Evolutionary conservation across 208 protist species (phyloP), one percentile per base, ranked within the genome.

Genomic region (Porcisia deanei): DNA sequence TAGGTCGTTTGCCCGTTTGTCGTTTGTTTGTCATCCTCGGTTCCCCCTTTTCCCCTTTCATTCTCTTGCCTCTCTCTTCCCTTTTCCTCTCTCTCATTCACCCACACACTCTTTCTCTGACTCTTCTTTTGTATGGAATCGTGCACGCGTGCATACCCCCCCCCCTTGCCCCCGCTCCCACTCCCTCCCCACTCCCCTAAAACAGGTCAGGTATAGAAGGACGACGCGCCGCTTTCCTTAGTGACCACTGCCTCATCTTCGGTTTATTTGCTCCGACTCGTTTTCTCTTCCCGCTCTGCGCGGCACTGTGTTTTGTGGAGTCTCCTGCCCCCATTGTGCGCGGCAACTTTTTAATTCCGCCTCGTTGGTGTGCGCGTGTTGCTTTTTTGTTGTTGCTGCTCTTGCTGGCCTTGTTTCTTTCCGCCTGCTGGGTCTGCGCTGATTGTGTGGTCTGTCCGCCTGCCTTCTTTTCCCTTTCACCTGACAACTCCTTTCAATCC

Each of bases 281-380:
- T 30, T 39, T 39, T 30, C 25, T 12, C 39, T n/a, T 43, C 22
- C 41, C 41, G 22, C 63, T 52, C 39, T 67, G 37, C 8, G 63
- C 20, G 63, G 22, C 6, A 37, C 14, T 34, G 63, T 49, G 7
- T 30, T 16, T 8, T 34, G 20, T 10, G 63, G 1, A 30, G 18
- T 47, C 77, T 55, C 65, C 64, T 43, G 39, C 64, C 22, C 41
- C 71, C 52, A 64, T 78, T 71, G 18, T 5, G 60, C 18, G 37
- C 60, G 37, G 16, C 30, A 18, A n/a, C 30, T 20, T 45, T 65
- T 34, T 39, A 57, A 41, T 49, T 30, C 59, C 52, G 34, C 71
- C 39, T 71, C 53, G 75, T 47, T 65, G 45, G 12, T 39, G 16
- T 58, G 34, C 25, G 37, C 12, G 2, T 30, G 9, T 52, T 52